phyloP scores from a whole-genome alignment of 176 grass and related monocot species.

The Carex pumila region DNA sequence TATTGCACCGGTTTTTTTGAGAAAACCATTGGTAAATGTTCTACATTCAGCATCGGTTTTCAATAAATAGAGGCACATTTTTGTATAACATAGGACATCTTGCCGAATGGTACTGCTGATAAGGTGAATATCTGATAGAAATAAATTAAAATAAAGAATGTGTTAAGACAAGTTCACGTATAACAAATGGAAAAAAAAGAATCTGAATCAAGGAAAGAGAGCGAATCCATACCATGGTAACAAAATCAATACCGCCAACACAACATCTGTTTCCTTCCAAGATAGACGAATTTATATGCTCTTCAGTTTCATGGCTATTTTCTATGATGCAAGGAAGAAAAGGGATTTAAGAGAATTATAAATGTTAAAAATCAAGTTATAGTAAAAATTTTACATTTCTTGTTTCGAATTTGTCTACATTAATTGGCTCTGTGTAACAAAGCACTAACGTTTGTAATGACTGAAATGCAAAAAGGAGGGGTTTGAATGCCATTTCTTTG shows the following conservation, averaged over 20 bases:
- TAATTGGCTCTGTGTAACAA: background rate
- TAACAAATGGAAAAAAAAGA: background rate
- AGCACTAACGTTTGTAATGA: background rate
- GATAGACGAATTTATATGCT: constrained; percentile 13
- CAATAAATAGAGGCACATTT: constrained; percentile 48
- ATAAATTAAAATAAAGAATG: constrained; percentile 16
- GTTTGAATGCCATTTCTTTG: background rate
- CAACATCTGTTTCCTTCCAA: constrained; percentile 48
- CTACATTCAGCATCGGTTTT: too few species aligned
- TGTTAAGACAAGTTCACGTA: background rate
- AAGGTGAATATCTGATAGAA: constrained; percentile 78
- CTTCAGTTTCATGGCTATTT: constrained; percentile 23
- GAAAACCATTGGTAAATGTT: too few species aligned
- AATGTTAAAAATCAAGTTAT: background rate
- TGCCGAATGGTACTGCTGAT: constrained; percentile 67
- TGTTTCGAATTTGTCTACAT: background rate
- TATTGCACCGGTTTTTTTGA: too few species aligned
- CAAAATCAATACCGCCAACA: constrained; percentile 68
- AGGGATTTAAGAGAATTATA: background rate
- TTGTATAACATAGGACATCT: constrained; percentile 42
- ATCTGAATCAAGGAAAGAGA: constrained; percentile 6
- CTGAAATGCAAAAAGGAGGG: background rate
- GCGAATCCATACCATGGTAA: constrained; percentile 58
- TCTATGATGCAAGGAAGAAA: constrained; percentile 32
- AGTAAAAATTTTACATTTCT: background rate